Base-by-base conservation (phyloP, 768 basidiomycete species). In the Lactarius sanguifluus region DNA sequence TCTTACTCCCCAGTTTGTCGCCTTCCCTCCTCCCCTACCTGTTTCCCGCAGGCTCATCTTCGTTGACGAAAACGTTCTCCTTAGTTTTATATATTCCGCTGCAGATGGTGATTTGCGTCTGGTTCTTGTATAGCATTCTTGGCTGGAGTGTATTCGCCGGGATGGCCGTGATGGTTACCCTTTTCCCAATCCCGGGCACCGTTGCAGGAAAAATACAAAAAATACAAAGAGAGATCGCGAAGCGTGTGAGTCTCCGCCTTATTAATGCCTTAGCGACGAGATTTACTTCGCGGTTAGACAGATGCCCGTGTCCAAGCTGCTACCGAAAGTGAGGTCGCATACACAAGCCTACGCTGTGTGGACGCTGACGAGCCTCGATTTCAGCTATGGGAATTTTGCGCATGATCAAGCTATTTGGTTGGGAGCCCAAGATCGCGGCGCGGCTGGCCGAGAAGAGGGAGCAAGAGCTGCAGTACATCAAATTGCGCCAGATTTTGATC, bases 341-440 rank as follows among this genome's bases (percentile, higher is more conserved):
- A 38, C 12, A 18, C 28, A 28, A 20, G 8, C n/a, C 12, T 4
- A 2, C 7, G 10, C 28, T 9, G 13, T 52, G 15, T 64, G 69
- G 34, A 16, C 40, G 57, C 32, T 59, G 36, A 65, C 28, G 50
- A 72, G 9, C 8, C 28, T 34, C 23, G 8, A 6, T 10, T 41
- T 2, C 59, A 79, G 79, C 73, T 16, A 71, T 80, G 64, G 71
- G 71, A 28, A 74, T 79, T 64, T 65, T 83, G 5, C 78, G 82
- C n/a, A 82, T 83, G 78, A 73, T 83, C 73, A 84, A 85, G 75
- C 76, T 90, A 45, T 90, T 91, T 70, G 89, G 81, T 10, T 83
- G 89, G 82, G 82, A 87, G 72, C 76, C 78, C 12, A 81, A 81
- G 68, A 80, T 81, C 52, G 63, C 78, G 20, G 79, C 25, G 28